A percentile compares a stretch with the other conserved stretches of the same genome.
These are phyloP conservation scores for Trifolium repens DNA, from an alignment of 306 rosid genomes.

Conservation along the genomic window DNA sequence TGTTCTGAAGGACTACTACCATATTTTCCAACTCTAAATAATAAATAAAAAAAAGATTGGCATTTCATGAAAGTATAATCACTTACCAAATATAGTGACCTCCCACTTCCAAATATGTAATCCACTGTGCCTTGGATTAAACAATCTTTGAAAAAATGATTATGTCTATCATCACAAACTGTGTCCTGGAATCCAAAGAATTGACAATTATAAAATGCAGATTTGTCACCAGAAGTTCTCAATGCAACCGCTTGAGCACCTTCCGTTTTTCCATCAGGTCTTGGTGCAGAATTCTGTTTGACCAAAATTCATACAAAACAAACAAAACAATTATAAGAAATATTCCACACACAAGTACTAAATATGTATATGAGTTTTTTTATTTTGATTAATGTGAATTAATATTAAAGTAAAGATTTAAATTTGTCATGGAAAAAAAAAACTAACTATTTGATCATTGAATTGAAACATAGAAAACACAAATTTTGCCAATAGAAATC, in stretches of 20 bases:
- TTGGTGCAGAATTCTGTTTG: conserved; percentile 35
- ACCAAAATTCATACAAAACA: not conserved
- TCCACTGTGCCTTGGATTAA: conserved; percentile 38
- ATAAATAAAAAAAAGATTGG: no score
- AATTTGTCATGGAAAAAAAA: no score
- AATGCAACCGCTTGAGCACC: conserved; percentile 39
- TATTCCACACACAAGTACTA: not conserved
- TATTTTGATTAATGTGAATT: not conserved
- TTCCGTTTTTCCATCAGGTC: not conserved
- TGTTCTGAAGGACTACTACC: no score
- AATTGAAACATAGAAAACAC: no score
- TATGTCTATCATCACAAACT: conserved; percentile 24
- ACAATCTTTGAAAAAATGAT: conserved; percentile 36
- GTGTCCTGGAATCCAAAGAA: conserved; percentile 28
- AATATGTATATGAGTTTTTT: not conserved
- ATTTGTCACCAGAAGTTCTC: conserved; percentile 45
- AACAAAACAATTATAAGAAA: not conserved
- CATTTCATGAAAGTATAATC: no score
- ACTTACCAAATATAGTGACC: conserved; percentile 39
- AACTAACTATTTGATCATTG: no score
- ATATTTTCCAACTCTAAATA: no score
- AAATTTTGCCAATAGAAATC: no score
- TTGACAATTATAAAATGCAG: conserved; percentile 33
- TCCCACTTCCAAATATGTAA: conserved; percentile 42
- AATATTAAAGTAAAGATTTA: not conserved